A percentile compares a stretch with the other conserved stretches of the same genome.
These are phyloP conservation scores for Penicillium atrosanguineum DNA, from an alignment of 495 filamentous ascomycete species.

Conservation along the genomic window DNA sequence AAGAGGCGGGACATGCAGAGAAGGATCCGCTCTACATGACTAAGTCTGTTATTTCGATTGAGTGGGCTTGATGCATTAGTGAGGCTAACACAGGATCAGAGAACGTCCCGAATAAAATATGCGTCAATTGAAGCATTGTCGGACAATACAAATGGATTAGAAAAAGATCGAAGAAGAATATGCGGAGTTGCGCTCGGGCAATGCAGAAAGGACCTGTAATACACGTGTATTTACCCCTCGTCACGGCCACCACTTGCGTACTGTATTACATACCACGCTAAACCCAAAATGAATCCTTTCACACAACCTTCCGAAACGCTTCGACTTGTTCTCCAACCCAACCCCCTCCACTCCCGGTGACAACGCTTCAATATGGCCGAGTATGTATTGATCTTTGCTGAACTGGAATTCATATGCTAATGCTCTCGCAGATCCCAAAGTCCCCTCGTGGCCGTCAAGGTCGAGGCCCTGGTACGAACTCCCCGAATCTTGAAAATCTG, in stretches of 20 bases:
- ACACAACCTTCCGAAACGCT: constrained; percentile 42
- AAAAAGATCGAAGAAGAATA: not conserved
- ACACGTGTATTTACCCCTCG: constrained; percentile 23
- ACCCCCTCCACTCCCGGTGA: constrained; percentile 19
- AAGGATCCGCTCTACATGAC: not conserved
- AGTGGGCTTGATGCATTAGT: not conserved
- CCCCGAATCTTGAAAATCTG: constrained; percentile 33
- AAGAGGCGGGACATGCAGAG: constrained; percentile 1
- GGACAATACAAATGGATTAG: not conserved
- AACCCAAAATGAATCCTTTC: constrained; percentile 32
- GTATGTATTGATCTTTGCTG: constrained; percentile 24
- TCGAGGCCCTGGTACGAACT: constrained; percentile 71
- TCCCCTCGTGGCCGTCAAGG: constrained; percentile 74
- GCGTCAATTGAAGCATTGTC: not conserved
- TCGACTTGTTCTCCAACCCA: constrained; percentile 23
- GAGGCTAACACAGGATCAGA: not conserved
- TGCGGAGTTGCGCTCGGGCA: not conserved
- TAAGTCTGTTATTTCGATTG: not conserved
- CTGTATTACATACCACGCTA: constrained; percentile 20
- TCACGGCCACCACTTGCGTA: not conserved
- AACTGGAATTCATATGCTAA: constrained; percentile 4
- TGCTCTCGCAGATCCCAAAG: constrained; percentile 34
- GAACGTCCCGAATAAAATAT: not conserved
- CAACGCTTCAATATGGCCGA: constrained; percentile 46
- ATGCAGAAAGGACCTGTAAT: not conserved